Evolutionary conservation across 805 yeast genomes (phyloP), one percentile per base, ranked within the genome.

Genomic region (Ogataea allantospora): DNA sequence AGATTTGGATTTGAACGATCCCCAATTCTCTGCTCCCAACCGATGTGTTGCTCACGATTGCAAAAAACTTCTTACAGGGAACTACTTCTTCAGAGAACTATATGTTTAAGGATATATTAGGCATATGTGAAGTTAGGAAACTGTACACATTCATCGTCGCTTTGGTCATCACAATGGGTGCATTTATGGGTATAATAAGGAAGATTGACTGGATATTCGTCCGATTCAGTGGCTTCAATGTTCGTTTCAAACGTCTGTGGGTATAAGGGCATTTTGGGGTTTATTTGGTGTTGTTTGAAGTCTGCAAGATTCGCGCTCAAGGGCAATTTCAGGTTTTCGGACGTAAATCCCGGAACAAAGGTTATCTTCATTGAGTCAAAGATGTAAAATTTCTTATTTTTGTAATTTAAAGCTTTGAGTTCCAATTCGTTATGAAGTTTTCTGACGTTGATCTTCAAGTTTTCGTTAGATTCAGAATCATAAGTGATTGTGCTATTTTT

Each of bases 11-110:
- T 32, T 59, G 62, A 35, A 58, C 1, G 66, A 69, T 48, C 73
- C 73, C 1, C 65, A 60, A 28, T 57, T 65, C 30, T 73, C 66
- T 46, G 78, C 85, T 0, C 88, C 88, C 0, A 57, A 65, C 26
- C 60, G 60, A 30, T 83, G 91, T 54, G 77, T 80, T 22, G 84
- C 75, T 2, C 41, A 51, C 1, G 72, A 57, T 3, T 83, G 91
- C 51, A 63, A 54, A 2, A 58, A 58, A 17, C 46, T 54, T 18
- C 60, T 80, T 25, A 66, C 71, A 10, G 66, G 68, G 0, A 70
- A 70, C 26, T 72, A 67, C 36, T 70, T 68, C 15, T 79, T 83
- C 57, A 67, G 70, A 20, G 88, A 82, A 53, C 56, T 80, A 22
- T 82, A 60, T 47, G 55, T 71, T 14, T 66, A 45, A 42, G 17